Evolutionary conservation across 345 rosid genomes (phyloP).

Genomic region (Diplotaxis tenuifolia): DNA sequence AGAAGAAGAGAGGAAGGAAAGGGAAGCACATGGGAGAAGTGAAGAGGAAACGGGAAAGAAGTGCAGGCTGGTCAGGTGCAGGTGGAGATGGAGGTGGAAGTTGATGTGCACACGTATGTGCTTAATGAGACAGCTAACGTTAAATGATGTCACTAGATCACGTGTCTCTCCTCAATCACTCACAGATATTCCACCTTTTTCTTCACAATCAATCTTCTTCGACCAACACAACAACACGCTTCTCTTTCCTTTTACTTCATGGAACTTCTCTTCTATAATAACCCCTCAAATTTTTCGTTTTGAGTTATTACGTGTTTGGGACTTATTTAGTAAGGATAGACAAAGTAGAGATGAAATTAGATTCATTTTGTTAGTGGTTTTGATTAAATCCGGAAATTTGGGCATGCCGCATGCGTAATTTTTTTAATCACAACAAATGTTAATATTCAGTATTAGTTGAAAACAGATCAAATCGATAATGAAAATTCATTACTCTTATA

Average conservation of each 20-base stretch:
- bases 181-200: conserved; percentile 25
- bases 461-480: too few species aligned
- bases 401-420: neutral
- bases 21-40: conserved; percentile 39
- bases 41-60: conserved; percentile 28
- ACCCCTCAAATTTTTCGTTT: neutral
- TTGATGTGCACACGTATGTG: conserved; percentile 35
- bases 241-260: conserved; percentile 16
- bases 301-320: neutral
- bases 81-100: conserved; percentile 30
- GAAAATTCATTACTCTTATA: too few species aligned
- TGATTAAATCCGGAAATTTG: too few species aligned
- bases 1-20: neutral
- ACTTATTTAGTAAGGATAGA: neutral
- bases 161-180: conserved; percentile 35
- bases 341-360: neutral
- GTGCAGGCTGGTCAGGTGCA: conserved; percentile 29
- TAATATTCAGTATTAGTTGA: neutral
- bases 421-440: neutral
- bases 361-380: neutral
- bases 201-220: conserved; percentile 8
- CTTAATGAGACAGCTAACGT: conserved; percentile 34
- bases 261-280: conserved; percentile 2
- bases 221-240: conserved; percentile 26
- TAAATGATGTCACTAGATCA: conserved; percentile 26